Conservation (phyloP, 768 basidiomycete genomes). For the Obba rivulosa region DNA sequence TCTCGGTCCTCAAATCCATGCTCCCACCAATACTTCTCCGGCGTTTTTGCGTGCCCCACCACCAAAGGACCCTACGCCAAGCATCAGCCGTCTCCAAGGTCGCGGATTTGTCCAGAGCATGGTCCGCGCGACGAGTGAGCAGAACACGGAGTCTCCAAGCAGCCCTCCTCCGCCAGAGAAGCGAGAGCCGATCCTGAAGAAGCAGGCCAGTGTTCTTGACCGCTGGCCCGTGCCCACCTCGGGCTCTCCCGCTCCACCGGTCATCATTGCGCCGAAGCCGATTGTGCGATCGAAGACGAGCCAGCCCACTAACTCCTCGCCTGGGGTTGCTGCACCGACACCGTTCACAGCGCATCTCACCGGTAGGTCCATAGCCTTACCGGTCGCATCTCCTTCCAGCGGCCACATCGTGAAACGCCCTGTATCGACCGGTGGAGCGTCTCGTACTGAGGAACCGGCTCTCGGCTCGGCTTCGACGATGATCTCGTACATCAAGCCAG, state of each 20-base stretch:
- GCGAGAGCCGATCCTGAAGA: slow-evolving; percentile 17
- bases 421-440: slow-evolving; percentile 7
- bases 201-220: slow-evolving; percentile 54
- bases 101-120: slow-evolving; percentile 84
- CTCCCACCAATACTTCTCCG: slow-evolving; percentile 43
- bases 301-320: slow-evolving; percentile 9
- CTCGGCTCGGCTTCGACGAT: slow-evolving; percentile 75
- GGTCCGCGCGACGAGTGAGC: slow-evolving; percentile 61
- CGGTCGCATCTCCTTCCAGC: slow-evolving; percentile 36
- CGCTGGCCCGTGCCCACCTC: slow-evolving; percentile 52
- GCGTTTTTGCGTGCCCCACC: slow-evolving; percentile 53
- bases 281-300: slow-evolving; percentile 33
- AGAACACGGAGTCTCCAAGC: slow-evolving; percentile 32
- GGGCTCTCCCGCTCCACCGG: slow-evolving; percentile 32
- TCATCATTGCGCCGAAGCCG: slow-evolving; percentile 33
- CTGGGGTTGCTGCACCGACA: slow-evolving; percentile 12
- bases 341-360: slow-evolving; percentile 28
- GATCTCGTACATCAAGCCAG: slow-evolving; percentile 55
- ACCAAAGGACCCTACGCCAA: slow-evolving; percentile 73
- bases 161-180: slow-evolving; percentile 34
- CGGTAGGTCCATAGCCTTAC: slow-evolving; percentile 32
- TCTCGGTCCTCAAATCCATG: slow-evolving; percentile 37
- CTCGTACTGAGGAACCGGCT: slow-evolving; percentile 25
- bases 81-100: slow-evolving; percentile 76
- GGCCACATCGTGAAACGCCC: slow-evolving; percentile 24